Evolutionary conservation across 495 filamentous ascomycete species (phyloP).

Genomic region (Apodospora peruviana): DNA sequence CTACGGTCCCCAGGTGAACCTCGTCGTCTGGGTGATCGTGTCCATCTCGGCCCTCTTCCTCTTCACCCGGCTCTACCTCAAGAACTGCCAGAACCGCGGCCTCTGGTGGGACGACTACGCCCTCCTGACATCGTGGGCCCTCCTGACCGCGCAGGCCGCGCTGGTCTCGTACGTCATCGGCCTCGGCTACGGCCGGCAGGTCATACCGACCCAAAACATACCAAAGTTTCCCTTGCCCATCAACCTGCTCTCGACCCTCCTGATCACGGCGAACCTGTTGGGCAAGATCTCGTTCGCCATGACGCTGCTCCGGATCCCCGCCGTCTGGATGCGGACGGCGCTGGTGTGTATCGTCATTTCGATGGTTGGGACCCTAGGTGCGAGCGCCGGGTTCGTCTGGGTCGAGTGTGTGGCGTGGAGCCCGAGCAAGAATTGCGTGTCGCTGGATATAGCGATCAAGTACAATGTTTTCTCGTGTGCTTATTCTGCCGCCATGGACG

Average conservation of each 20-base stretch:
- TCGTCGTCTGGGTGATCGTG: conserved; percentile 18
- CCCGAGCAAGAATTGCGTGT: conserved; percentile 22
- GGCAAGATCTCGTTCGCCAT: conserved; percentile 29
- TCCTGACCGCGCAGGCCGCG: conserved; percentile 6
- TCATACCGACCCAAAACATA: conserved; percentile 15
- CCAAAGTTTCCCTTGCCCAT: conserved; percentile 10
- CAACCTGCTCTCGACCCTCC: conserved; percentile 16
- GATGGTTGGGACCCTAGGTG: conserved; percentile 27
- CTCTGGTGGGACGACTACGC: conserved; percentile 30
- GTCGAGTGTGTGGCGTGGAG: conserved; percentile 25
- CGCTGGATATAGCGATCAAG: conserved; percentile 7
- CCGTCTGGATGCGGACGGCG: conserved; percentile 12
- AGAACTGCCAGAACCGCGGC: conserved; percentile 22
- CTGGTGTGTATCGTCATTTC: conserved; percentile 22
- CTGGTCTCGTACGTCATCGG: conserved; percentile 17
- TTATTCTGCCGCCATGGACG: conserved; percentile 35
- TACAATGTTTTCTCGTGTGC: conserved; percentile 24
- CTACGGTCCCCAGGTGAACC: conserved; percentile 22
- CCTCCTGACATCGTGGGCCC: conserved; percentile 20
- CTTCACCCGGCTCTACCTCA: conserved; percentile 23
- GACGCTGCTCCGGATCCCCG: conserved; percentile 17
- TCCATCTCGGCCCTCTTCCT: conserved; percentile 21
- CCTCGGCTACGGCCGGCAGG: conserved; percentile 24
- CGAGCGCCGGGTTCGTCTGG: conserved; percentile 31
- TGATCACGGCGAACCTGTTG: conserved; percentile 18